Conservation (phyloP, 495 filamentous ascomycete species). For the Astrothelium subdiscretum region DNA sequence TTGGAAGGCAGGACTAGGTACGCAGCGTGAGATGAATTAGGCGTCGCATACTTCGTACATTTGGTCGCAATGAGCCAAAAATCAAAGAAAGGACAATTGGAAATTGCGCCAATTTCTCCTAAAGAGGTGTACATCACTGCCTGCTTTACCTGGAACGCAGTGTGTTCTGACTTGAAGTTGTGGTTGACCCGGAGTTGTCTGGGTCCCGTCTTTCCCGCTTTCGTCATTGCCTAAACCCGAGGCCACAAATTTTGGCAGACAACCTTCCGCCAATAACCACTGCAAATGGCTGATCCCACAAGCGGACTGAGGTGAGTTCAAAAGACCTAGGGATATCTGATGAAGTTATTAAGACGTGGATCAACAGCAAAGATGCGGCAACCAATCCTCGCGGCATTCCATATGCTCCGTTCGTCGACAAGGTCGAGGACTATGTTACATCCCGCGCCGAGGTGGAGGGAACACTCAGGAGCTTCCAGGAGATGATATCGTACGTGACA, state of each 20-base stretch:
- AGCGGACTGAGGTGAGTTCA: neutral
- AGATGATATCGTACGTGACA: slow-evolving; percentile 97
- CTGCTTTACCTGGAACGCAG: too few species aligned
- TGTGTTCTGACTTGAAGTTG: too few species aligned
- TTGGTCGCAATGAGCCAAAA: too few species aligned
- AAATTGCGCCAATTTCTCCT: too few species aligned
- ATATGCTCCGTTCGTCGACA: slow-evolving; percentile 88
- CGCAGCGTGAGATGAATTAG: too few species aligned
- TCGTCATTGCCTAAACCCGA: neutral
- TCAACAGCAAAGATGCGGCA: slow-evolving; percentile 38
- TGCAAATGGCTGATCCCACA: neutral
- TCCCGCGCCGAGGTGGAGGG: slow-evolving; percentile 76
- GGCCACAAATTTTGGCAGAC: neutral
- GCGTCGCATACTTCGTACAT: too few species aligned
- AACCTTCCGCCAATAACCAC: neutral
- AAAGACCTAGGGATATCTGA: neutral
- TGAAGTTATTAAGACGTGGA: neutral
- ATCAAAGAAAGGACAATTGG: too few species aligned
- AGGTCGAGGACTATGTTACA: slow-evolving; percentile 89
- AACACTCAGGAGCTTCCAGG: slow-evolving; percentile 86
- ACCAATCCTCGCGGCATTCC: slow-evolving; percentile 94
- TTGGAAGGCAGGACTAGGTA: too few species aligned
- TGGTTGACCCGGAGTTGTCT: too few species aligned
- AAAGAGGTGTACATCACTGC: too few species aligned
- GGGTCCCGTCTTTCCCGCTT: neutral